Conservation (phyloP, 139 green algal species). For the Chlamydomonas urium region DNA sequence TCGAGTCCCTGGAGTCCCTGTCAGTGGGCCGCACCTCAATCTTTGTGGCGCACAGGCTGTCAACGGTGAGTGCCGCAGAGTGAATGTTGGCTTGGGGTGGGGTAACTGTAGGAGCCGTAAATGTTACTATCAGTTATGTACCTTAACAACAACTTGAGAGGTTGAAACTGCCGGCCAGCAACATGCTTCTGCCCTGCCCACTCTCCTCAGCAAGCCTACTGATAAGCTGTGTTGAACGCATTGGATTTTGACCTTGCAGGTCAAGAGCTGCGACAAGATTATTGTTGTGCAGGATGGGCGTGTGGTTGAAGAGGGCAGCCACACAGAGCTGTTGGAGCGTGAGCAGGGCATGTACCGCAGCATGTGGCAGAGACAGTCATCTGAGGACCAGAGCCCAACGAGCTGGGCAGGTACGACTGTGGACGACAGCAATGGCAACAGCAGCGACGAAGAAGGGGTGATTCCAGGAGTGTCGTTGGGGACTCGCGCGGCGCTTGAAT, state of each 20-base stretch:
- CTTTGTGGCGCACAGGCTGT: conserved; percentile 93
- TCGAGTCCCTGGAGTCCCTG: conserved; percentile 63
- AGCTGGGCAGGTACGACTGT: not conserved
- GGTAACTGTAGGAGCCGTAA: too few species aligned
- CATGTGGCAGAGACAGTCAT: conserved; percentile 7
- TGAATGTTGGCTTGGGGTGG: conserved; percentile 64
- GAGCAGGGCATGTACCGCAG: not conserved
- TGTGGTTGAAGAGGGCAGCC: not conserved
- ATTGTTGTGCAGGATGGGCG: conserved; percentile 4
- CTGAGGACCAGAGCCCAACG: not conserved
- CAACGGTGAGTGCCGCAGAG: too few species aligned
- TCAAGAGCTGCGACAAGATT: conserved; percentile 15
- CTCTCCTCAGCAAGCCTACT: too few species aligned
- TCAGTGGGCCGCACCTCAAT: conserved; percentile 71
- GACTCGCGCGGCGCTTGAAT: too few species aligned
- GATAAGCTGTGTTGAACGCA: too few species aligned
- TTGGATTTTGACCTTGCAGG: too few species aligned
- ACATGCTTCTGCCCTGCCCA: too few species aligned
- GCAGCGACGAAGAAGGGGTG: not conserved
- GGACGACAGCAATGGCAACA: not conserved
- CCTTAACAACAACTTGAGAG: too few species aligned
- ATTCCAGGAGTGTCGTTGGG: not conserved
- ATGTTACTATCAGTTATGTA: too few species aligned
- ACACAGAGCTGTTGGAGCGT: not conserved
- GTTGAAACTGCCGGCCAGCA: too few species aligned